Evolutionary conservation across 345 rosid genomes (phyloP), one percentile per base, ranked within the genome.

Genomic region (Populus davidiana): DNA sequence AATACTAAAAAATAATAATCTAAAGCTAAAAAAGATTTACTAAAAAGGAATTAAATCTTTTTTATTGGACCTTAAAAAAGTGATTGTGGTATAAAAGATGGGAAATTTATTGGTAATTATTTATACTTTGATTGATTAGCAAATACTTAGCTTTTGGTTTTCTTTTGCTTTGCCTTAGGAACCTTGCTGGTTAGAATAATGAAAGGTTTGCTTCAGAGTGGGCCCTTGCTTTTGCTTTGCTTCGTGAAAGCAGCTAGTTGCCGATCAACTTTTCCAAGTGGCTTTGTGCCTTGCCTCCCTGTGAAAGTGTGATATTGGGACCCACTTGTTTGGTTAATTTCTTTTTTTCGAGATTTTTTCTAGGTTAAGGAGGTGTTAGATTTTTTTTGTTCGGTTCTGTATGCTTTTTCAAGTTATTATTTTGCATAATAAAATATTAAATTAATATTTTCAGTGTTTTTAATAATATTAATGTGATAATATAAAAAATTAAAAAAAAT

Each of bases 221-320:
- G 54, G 27, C 49, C 76, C 29, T 21, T 67, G 72, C 59, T 59
- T 69, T 69, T 61, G 39, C 56, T 72, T 78, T 65, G 43, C 72
- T 66, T 64, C 21, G n/a, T 36, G n/a, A 56, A 49, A 41, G 41
- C 12, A 36, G 21, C 41, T 36, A 69, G 59, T 64, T 62, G 54
- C 43, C 14, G 12, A 59, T 72, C 59, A 41, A 56, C 27, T 66
- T 12, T 74, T 63, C 35, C 35, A 11, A 44, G 73, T 2, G 23
- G n/a, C 47, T 67, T 41, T 21, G 43, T 66, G 9, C 21, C 36
- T 27, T 13, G 43, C n/a, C 5, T 67, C 20, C 6, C 43, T 6
- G 20, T 21, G 39, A 13, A 12, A 0, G 59, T 6, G 18, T 20
- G 13, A 23, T 64, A n/a, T 13, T 31, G 31, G 43, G 66, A 13